Base-by-base conservation (phyloP, 1,284 basidiomycete species). In the Sporisorium sorghi region DNA sequence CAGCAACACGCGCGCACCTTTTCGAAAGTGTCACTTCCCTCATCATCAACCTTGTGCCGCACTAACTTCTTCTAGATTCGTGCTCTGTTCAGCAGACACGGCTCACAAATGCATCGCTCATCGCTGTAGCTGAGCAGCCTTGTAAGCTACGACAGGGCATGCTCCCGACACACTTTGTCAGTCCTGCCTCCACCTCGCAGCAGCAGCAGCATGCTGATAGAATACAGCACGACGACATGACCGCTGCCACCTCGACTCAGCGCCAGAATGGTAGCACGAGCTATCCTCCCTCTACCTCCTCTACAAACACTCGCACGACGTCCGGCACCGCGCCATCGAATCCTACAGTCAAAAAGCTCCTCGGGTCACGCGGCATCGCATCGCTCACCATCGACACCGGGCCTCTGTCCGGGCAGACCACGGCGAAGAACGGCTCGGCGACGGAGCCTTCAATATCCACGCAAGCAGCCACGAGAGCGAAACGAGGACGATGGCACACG, bases 401-500 rank as follows among this genome's bases (percentile, higher is more conserved):
- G 10, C 52, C 69, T 9, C 30, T 68, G n/a, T 65, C 64, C 9
- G 42, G 43, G 2, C 51, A 58, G 9, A 4, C 57, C 5, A 28
- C 48, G 21, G 37, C 23, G 21, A 24, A 52, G 19, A 58, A 48
- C 12, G 55, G 15, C 10, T 37, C 53, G 8, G 14, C 47, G 2
- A 46, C 58, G 23, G n/a, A 37, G 15, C 17, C 28, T 12, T 30
- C 67, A 21, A 37, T 42, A 19, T 50, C 62, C 17, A 58, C 59
- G 0, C 24, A 24, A 12, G 35, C 50, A 3, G 7, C 26, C 5
- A 9, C 17, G 21, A 6, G 14, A 1, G n/a, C 43, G 0, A 66
- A 71, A 35, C 43, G 63, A 0, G 73, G 67, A 37, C 74, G 92
- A 86, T 98, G 95, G 96, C 86, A 85, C 48, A 92, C 93, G 0